A percentile compares a stretch with the other conserved stretches of the same genome.
Conservation (phyloP, 163 green algal genomes). For the Scenedesmus sp. region DNA sequence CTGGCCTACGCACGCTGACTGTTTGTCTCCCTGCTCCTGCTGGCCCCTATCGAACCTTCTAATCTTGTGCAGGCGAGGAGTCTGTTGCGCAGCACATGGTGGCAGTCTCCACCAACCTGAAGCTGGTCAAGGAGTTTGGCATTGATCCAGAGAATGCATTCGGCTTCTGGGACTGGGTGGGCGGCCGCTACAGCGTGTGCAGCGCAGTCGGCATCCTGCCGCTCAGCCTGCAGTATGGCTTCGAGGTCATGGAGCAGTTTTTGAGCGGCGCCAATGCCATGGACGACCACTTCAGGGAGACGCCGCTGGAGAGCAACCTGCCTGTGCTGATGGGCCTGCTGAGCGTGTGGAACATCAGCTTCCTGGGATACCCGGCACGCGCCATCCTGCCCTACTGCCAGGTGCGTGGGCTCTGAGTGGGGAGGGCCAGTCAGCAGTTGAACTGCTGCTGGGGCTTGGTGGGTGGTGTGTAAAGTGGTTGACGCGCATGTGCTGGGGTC, state of each 20-base stretch:
- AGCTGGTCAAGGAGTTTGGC: conserved; percentile 98
- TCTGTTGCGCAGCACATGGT: conserved; percentile 99
- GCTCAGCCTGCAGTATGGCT: conserved; percentile 99
- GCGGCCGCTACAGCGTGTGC: conserved; percentile 97
- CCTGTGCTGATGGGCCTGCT: conserved; percentile 95
- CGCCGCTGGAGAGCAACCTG: conserved; percentile 94
- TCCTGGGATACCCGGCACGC: conserved; percentile 91
- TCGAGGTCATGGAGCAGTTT: conserved; percentile 84
- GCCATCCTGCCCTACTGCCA: conserved; percentile 99
- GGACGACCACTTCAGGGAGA: conserved; percentile 89
- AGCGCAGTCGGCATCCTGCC: conserved; percentile 97
- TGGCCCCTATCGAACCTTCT: neutral
- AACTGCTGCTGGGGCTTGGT: no score
- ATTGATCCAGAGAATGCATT: conserved; percentile 99
- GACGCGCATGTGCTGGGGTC: no score
- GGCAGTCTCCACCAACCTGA: conserved; percentile 98
- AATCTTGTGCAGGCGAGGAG: conserved; percentile 65
- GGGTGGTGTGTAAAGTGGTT: no score
- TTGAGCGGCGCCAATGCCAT: conserved; percentile 89
- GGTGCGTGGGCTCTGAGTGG: conserved; percentile 42
- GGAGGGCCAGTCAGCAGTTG: no score
- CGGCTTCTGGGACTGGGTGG: conserved; percentile 98
- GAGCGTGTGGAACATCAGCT: conserved; percentile 97
- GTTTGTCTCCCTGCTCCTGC: no score
- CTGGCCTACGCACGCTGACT: no score